Conservation (phyloP, 2,329 filamentous ascomycete genomes). For the Aspergillus terreus region DNA sequence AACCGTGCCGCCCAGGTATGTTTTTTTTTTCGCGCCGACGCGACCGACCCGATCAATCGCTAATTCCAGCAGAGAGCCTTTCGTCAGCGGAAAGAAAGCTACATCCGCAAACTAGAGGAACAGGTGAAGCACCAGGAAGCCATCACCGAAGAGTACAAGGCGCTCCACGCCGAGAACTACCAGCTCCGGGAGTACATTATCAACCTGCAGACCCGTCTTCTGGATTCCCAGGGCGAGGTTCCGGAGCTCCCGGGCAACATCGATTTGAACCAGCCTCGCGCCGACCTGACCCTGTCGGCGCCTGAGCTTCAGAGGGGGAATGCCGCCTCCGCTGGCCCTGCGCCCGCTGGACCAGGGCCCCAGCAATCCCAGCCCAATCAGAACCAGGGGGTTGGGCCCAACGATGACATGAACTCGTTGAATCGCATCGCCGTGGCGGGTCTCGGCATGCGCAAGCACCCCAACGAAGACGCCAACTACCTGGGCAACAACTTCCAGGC, state of each 20-base stretch:
- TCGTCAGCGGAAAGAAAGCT: conserved; percentile 93
- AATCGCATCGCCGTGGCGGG: conserved; percentile 44
- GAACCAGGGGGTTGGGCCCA: conserved; percentile 23
- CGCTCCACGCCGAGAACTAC: conserved; percentile 84
- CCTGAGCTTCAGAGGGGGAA: conserved; percentile 20
- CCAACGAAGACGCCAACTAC: conserved; percentile 35
- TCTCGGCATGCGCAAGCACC: conserved; percentile 42
- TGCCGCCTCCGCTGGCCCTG: conserved; percentile 14
- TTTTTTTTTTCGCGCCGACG: background rate
- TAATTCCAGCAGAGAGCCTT: conserved; percentile 71
- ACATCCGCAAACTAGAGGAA: conserved; percentile 96
- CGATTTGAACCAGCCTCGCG: conserved; percentile 59
- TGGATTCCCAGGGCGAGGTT: conserved; percentile 78
- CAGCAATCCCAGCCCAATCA: conserved; percentile 26
- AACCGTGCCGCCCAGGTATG: conserved; percentile 94
- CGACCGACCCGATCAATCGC: background rate
- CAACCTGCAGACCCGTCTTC: conserved; percentile 77
- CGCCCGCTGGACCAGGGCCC: conserved; percentile 20
- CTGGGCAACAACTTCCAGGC: conserved; percentile 29
- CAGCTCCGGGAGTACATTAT: conserved; percentile 89
- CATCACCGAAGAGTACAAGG: conserved; percentile 73
- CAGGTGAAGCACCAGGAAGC: conserved; percentile 78
- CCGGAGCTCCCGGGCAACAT: conserved; percentile 80
- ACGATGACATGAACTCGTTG: conserved; percentile 39
- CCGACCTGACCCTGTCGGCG: conserved; percentile 30